These are phyloP conservation scores for Avena insularis DNA, from an alignment of 176 grass and related monocot species.

Conservation along the genomic window DNA sequence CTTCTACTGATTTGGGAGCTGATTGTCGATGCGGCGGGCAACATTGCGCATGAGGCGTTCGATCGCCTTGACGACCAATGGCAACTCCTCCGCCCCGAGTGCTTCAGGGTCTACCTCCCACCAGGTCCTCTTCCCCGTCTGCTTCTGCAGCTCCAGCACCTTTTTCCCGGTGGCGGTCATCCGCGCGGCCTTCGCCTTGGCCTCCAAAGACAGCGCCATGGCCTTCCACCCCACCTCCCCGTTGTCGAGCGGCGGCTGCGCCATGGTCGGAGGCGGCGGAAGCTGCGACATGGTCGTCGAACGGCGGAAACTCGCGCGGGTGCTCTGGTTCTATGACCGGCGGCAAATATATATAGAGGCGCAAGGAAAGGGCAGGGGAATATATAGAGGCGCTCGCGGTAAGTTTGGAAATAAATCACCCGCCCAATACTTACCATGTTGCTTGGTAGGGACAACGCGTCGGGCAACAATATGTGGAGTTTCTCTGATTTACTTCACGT, in stretches of 20 bases:
- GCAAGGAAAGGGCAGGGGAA: not conserved
- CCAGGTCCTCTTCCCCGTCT: not conserved
- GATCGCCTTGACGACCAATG: not conserved
- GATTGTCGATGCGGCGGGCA: not conserved
- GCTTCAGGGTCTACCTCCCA: slow-evolving; percentile 15
- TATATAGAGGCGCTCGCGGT: not conserved
- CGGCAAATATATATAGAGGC: not conserved
- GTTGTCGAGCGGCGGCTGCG: not conserved
- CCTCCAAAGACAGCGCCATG: not conserved
- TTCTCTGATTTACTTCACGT: too few relatives aligned
- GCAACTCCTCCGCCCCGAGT: not conserved
- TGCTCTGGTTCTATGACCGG: not conserved
- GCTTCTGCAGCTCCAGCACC: not conserved
- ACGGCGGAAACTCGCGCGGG: not conserved
- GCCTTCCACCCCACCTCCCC: not conserved
- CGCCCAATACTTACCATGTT: not conserved
- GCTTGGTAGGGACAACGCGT: not conserved
- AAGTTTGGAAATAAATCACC: not conserved
- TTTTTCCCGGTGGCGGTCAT: not conserved
- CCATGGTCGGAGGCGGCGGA: not conserved
- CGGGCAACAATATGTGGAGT: too few relatives aligned
- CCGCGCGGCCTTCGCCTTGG: not conserved
- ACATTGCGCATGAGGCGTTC: not conserved
- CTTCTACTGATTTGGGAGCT: not conserved
- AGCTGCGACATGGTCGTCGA: not conserved